Evolutionary conservation across 805 yeast species (phyloP).

Genomic region (Ogataea nitratoaversa): DNA sequence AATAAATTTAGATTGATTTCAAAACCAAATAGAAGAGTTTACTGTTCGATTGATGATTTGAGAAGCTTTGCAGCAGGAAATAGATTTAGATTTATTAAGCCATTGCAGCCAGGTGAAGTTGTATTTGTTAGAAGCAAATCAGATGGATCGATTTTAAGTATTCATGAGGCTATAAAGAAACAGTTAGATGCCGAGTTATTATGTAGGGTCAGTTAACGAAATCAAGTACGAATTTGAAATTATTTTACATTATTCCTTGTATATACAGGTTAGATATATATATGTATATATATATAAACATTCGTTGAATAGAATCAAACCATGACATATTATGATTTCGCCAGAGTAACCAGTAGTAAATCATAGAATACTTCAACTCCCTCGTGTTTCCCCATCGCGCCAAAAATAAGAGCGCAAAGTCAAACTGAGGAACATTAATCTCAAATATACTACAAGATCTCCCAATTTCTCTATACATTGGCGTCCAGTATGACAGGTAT

Average conservation of each 20-base stretch:
- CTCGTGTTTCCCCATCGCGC: too few relatives aligned
- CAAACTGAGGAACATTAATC: too few relatives aligned
- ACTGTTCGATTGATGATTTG: slow-evolving; percentile 59
- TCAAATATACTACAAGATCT: too few relatives aligned
- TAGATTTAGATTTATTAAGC: slow-evolving; percentile 68
- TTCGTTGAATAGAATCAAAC: too few relatives aligned
- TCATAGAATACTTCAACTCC: too few relatives aligned
- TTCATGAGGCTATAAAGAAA: slow-evolving; percentile 81
- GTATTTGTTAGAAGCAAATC: slow-evolving; percentile 56
- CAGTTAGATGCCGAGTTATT: slow-evolving; percentile 72
- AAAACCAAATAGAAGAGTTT: slow-evolving; percentile 78
- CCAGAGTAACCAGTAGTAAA: too few relatives aligned
- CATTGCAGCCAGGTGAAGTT: slow-evolving; percentile 86
- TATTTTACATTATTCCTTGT: too few relatives aligned
- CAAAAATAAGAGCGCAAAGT: too few relatives aligned
- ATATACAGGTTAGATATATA: slow-evolving; percentile 1
- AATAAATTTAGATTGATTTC: slow-evolving; percentile 68
- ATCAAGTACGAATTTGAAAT: too few relatives aligned
- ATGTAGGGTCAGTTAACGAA: slow-evolving; percentile 51
- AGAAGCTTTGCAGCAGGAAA: slow-evolving; percentile 72
- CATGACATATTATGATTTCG: too few relatives aligned
- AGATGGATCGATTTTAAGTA: slow-evolving; percentile 55
- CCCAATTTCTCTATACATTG: too few relatives aligned
- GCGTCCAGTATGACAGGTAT: too few relatives aligned
- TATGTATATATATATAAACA: slow-evolving; percentile 1